Evolutionary conservation across 768 basidiomycete species (phyloP).

Genomic region (Leucocoprinus sp.): DNA sequence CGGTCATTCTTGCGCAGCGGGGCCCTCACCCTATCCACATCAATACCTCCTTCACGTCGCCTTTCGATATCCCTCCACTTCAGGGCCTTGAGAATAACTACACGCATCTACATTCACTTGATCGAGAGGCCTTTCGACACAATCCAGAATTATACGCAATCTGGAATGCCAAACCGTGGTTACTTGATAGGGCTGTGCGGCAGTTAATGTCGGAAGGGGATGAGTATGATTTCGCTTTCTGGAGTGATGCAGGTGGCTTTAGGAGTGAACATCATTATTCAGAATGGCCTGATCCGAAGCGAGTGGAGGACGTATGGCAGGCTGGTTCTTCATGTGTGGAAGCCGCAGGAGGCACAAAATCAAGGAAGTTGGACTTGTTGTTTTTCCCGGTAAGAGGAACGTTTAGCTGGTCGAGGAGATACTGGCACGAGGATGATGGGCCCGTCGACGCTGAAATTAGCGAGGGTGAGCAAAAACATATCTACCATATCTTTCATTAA

Average conservation of each 20-base stretch:
- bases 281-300: constrained; percentile 38
- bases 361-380: constrained; percentile 30
- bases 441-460: constrained; percentile 44
- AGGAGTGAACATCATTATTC: constrained; percentile 32
- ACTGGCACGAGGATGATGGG: constrained; percentile 39
- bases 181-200: constrained; percentile 33
- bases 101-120: constrained; percentile 32
- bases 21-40: constrained; percentile 28
- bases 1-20: constrained; percentile 23
- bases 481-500: too few species aligned
- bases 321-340: constrained; percentile 23
- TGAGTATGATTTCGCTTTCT: constrained; percentile 46
- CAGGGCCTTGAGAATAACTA: constrained; percentile 25
- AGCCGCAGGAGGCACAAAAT: background rate
- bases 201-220: constrained; percentile 19
- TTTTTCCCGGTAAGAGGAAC: constrained; percentile 37
- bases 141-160: constrained; percentile 44
- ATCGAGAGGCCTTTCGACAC: constrained; percentile 35
- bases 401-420: constrained; percentile 23
- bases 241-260: constrained; percentile 52
- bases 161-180: constrained; percentile 48
- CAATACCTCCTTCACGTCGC: constrained; percentile 36
- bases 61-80: constrained; percentile 43
- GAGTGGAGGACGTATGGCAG: constrained; percentile 33
- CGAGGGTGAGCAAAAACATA: constrained; percentile 32